phyloP scores from a whole-genome alignment of 805 yeast genomes.

The Lachancea waltii region DNA sequence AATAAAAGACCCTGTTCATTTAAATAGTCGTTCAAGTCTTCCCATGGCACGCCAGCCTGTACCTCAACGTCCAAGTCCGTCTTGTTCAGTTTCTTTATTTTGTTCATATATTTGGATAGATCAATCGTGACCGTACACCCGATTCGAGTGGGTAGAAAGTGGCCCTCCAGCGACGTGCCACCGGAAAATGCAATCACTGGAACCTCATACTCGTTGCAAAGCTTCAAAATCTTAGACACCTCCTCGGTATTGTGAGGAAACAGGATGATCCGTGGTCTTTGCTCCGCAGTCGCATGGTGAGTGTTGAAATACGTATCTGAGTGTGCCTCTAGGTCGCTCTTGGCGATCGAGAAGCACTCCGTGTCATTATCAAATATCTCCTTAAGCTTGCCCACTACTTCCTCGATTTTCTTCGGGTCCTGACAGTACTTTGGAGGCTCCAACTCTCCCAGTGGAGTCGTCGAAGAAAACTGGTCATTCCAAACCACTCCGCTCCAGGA shows the following conservation, averaged over 20 bases:
- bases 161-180: slow-evolving; percentile 79
- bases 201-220: slow-evolving; percentile 52
- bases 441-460: slow-evolving; percentile 17
- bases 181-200: slow-evolving; percentile 79
- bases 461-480: slow-evolving; percentile 8
- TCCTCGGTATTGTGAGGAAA: slow-evolving; percentile 62
- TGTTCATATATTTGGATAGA: slow-evolving; percentile 48
- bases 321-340: slow-evolving; percentile 43
- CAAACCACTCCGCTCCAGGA: slow-evolving; percentile 2
- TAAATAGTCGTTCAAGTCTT: slow-evolving; percentile 50
- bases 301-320: slow-evolving; percentile 57
- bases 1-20: slow-evolving; percentile 48
- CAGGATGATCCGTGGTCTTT: slow-evolving; percentile 51
- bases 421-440: slow-evolving; percentile 27
- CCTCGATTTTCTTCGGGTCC: slow-evolving; percentile 34
- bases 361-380: slow-evolving; percentile 34
- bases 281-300: slow-evolving; percentile 54
- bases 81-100: slow-evolving; percentile 48
- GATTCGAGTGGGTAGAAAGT: slow-evolving; percentile 61
- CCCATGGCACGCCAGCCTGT: slow-evolving; percentile 80
- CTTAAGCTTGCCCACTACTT: slow-evolving; percentile 40
- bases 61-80: slow-evolving; percentile 66
- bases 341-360: slow-evolving; percentile 28
- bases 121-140: slow-evolving; percentile 61
- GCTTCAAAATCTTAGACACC: slow-evolving; percentile 55